Evolutionary conservation across 2,329 filamentous ascomycete species (phyloP).

Genomic region (Aspergillus sp.): DNA sequence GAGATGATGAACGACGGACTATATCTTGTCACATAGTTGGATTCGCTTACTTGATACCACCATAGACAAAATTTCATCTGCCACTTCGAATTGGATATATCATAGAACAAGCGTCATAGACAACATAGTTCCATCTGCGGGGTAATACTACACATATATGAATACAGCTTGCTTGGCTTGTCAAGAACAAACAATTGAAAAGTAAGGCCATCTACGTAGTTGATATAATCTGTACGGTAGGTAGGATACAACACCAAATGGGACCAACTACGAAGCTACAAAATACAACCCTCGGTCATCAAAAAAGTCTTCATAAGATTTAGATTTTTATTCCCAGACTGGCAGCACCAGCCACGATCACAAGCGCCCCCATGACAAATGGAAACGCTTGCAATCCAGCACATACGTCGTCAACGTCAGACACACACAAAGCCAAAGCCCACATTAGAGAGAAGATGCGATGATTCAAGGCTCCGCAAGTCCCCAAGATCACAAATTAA

Average conservation of each 20-base stretch:
- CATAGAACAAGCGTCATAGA: no score
- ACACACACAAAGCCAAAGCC: not conserved
- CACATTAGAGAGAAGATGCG: not conserved
- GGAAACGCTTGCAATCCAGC: not conserved
- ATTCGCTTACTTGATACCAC: not conserved
- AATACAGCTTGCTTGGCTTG: no score
- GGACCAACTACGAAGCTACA: not conserved
- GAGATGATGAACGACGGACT: not conserved
- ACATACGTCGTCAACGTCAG: not conserved
- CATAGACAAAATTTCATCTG: not conserved
- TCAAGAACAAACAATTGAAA: no score
- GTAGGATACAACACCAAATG: no score
- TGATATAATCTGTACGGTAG: no score
- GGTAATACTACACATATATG: no score
- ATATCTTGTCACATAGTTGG: not conserved
- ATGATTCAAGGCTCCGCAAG: conserved; percentile 1
- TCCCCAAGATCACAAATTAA: not conserved
- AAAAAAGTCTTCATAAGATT: not conserved
- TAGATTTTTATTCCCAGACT: conserved; percentile 7
- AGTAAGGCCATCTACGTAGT: no score
- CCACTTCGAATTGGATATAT: not conserved
- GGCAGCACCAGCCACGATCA: conserved; percentile 8
- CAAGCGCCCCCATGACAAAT: not conserved
- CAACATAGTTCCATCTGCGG: no score
- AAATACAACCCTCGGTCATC: not conserved